These are phyloP conservation scores for Teratosphaeria pseudoeucalypti DNA, from an alignment of 2,329 filamentous ascomycete genomes.

Conservation along the genomic window DNA sequence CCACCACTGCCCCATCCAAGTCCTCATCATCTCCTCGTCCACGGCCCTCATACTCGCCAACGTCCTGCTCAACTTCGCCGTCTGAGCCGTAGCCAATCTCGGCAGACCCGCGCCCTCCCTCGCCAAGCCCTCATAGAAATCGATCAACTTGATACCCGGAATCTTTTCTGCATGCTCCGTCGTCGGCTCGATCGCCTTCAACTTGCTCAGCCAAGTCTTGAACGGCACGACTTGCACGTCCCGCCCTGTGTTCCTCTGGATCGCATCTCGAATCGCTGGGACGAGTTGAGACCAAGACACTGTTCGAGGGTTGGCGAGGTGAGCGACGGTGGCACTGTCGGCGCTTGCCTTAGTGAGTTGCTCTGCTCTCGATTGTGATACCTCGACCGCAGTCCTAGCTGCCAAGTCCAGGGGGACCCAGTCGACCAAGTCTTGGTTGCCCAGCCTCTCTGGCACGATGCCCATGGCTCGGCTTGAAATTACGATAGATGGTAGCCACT, in stretches of 20 bases:
- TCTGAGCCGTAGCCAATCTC: conserved; percentile 12
- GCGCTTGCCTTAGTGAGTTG: background rate
- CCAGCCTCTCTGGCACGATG: conserved; percentile 29
- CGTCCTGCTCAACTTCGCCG: conserved; percentile 20
- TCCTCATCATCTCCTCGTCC: conserved; percentile 5
- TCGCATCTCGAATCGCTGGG: conserved; percentile 6
- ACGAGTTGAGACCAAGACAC: conserved; percentile 13
- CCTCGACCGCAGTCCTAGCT: conserved; percentile 25
- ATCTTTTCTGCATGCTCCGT: conserved; percentile 13
- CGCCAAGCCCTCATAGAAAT: conserved; percentile 19
- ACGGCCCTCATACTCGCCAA: conserved; percentile 19
- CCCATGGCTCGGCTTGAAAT: conserved; percentile 29
- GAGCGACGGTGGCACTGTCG: conserved; percentile 7
- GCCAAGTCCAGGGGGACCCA: conserved; percentile 37
- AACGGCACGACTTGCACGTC: conserved; percentile 8
- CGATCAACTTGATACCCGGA: conserved; percentile 20
- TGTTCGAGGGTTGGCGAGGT: conserved; percentile 18
- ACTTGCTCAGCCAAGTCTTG: conserved; percentile 13
- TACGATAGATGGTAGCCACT: conserved; percentile 34
- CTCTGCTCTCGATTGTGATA: conserved; percentile 4
- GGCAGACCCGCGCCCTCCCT: conserved; percentile 9
- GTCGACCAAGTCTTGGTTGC: conserved; percentile 26
- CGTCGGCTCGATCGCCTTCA: conserved; percentile 10
- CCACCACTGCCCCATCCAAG: conserved; percentile 8
- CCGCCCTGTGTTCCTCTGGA: conserved; percentile 4